Percentiles rank a stretch among this genome's conserved stretches.
phyloP scores from a whole-genome alignment of 179 eudicot species.

The Vitellaria paradoxa region DNA sequence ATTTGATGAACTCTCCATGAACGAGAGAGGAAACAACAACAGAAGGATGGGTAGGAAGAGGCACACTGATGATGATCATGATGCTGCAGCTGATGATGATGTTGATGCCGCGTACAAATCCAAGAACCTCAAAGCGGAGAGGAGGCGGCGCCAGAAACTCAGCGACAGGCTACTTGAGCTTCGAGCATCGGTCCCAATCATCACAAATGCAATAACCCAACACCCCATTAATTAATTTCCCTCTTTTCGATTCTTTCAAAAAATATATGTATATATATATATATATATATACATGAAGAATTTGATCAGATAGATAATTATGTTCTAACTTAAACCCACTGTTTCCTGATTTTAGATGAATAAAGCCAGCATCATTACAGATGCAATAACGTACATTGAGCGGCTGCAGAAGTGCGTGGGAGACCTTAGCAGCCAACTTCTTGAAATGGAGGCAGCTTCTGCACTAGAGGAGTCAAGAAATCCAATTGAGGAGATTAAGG shows the following conservation, averaged over 20 bases:
- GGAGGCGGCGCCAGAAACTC: slow-evolving; percentile 65
- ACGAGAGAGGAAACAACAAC: slow-evolving; percentile 11
- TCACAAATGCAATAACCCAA: slow-evolving; percentile 60
- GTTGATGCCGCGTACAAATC: slow-evolving; percentile 37
- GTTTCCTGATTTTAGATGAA: slow-evolving; percentile 47
- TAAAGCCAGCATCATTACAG: slow-evolving; percentile 67
- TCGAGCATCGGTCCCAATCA: slow-evolving; percentile 59
- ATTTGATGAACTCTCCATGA: background rate
- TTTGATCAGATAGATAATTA: no score
- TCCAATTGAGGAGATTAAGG: slow-evolving; percentile 13
- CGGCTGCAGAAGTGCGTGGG: slow-evolving; percentile 44
- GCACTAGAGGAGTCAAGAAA: slow-evolving; percentile 25
- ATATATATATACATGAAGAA: no score
- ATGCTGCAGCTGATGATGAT: slow-evolving; percentile 2
- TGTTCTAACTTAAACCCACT: background rate
- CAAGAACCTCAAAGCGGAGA: slow-evolving; percentile 74
- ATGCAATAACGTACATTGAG: slow-evolving; percentile 72
- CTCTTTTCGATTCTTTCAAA: no score
- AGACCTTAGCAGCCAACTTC: slow-evolving; percentile 54
- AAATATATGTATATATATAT: no score
- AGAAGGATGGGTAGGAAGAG: slow-evolving; percentile 16
- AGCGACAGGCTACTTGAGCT: slow-evolving; percentile 54
- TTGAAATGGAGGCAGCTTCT: slow-evolving; percentile 44
- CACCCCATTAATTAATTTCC: background rate
- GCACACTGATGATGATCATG: slow-evolving; percentile 9